A percentile compares a stretch with the other conserved stretches of the same genome.
Conservation (phyloP, 23 red algal species). For the Pyropia yezoensis region DNA sequence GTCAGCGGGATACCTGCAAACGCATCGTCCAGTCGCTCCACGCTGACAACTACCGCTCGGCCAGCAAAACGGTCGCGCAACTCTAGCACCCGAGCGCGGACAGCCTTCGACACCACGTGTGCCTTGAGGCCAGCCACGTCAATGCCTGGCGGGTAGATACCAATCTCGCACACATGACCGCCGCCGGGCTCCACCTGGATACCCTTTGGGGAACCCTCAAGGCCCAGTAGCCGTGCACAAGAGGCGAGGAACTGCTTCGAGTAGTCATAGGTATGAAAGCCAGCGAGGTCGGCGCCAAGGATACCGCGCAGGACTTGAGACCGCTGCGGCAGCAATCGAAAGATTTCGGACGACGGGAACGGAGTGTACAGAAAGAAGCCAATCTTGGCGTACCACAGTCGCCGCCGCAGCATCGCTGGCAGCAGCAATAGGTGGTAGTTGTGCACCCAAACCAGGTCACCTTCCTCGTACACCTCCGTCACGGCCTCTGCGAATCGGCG, state of each 20-base stretch:
- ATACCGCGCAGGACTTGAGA: slow-evolving; percentile 50
- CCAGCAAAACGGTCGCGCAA: slow-evolving; percentile 59
- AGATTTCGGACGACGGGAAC: slow-evolving; percentile 81
- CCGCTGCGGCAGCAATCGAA: slow-evolving; percentile 73
- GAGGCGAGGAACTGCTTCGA: slow-evolving; percentile 55
- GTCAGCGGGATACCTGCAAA: slow-evolving; percentile 77
- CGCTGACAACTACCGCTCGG: slow-evolving; percentile 53
- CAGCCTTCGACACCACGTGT: slow-evolving; percentile 28
- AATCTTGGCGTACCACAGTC: slow-evolving; percentile 68
- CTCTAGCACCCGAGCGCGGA: slow-evolving; percentile 43
- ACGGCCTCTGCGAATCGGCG: slow-evolving; percentile 72
- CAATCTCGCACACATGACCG: slow-evolving; percentile 53
- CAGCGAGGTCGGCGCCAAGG: slow-evolving; percentile 63
- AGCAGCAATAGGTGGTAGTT: slow-evolving; percentile 80
- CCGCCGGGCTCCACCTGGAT: slow-evolving; percentile 44
- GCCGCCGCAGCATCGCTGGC: slow-evolving; percentile 54
- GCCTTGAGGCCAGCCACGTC: slow-evolving; percentile 31
- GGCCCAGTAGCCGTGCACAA: slow-evolving; percentile 47
- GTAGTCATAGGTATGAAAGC: slow-evolving; percentile 72
- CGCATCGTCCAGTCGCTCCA: slow-evolving; percentile 82
- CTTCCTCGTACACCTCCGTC: slow-evolving; percentile 55
- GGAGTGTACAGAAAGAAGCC: slow-evolving; percentile 83
- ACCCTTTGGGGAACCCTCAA: slow-evolving; percentile 57
- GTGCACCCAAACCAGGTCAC: slow-evolving; percentile 84
- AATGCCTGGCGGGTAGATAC: slow-evolving; percentile 79